Percentiles rank a stretch among this genome's conserved stretches.
These are phyloP conservation scores for Zygnema circumcarinatum DNA, from an alignment of 139 green algal genomes.

Conservation along the genomic window DNA sequence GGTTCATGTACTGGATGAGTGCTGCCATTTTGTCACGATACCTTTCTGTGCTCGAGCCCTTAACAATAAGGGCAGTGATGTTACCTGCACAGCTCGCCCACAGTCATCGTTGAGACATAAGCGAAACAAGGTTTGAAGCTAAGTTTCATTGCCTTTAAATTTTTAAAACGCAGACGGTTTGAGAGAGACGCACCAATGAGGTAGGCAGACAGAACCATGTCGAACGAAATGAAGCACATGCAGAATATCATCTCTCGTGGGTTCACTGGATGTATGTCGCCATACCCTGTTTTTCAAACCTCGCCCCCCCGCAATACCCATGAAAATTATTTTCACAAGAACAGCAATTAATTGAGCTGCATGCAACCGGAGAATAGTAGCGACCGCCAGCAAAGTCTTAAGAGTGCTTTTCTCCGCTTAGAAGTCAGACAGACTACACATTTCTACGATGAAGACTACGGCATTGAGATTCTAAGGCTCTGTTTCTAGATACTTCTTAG, in stretches of 20 bases:
- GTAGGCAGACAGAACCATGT: conserved; percentile 17
- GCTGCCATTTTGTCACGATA: conserved; percentile 23
- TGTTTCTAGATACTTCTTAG: background rate
- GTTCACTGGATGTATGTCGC: conserved; percentile 33
- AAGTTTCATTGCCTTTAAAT: background rate
- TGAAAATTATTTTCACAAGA: background rate
- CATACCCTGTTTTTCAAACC: conserved; percentile 21
- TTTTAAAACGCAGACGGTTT: no score
- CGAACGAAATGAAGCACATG: conserved; percentile 13
- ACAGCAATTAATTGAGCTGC: background rate
- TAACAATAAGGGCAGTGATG: conserved; percentile 49
- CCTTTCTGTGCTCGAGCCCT: conserved; percentile 23
- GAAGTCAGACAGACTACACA: background rate
- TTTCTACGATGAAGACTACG: no score
- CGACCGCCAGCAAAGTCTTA: background rate
- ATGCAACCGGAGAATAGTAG: background rate
- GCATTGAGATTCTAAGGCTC: background rate
- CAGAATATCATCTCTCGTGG: conserved; percentile 43
- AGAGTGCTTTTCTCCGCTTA: background rate
- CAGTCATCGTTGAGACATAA: background rate
- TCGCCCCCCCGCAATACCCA: background rate
- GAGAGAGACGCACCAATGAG: background rate
- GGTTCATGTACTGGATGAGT: conserved; percentile 51
- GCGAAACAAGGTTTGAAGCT: background rate
- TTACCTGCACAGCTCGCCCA: conserved; percentile 20